Base-by-base conservation (phyloP, 306 rosid genomes). In the Rosa lucieae region DNA sequence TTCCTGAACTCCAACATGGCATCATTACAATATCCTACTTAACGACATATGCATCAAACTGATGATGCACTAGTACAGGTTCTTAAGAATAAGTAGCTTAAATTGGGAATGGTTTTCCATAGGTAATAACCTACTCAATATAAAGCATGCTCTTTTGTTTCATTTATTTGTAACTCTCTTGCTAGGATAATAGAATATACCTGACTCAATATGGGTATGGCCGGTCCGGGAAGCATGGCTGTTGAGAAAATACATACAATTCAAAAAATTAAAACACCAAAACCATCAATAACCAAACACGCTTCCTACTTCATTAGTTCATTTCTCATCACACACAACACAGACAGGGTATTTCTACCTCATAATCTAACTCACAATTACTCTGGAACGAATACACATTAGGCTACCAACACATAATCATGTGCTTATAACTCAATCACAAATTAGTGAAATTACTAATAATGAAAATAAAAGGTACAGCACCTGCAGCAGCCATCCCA, bases 191-290 rank as follows among this genome's bases (percentile, higher is more conserved):
- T 32, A 76, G 77, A 51, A 76, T 76, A 59, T 92, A 94, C 98
- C 98, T 92, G 98, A 89, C 79, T 92, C 89, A 94, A 85, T 72
- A 94, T 88, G 56, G 98, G 98, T 89, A 94, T 92, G 80, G 90
- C 92, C 43, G 98, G 97, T 84, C 98, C 98, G 37, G 98, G 98
- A 76, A 94, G 97, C 89, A 92, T 72, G 75, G 97, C 97, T 94
- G 97, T 91, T 55, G 84, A 92, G 80, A 0, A 2, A 71, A 84
- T 76, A 82, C 82, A 75, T 77, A 88, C 85, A 80, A 81, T 87
- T 90, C 85, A 90, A 84, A 29, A 40, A 72, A 59, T 56, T 69
- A 79, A 73, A 78, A 83, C 81, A 67, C 67, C 65, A 71, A 14
- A 74, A 52, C n/a, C 42, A 65, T 56, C 21, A 53, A 43, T 40